phyloP scores from a whole-genome alignment of 768 basidiomycete species.

The Lyophyllum atratum region DNA sequence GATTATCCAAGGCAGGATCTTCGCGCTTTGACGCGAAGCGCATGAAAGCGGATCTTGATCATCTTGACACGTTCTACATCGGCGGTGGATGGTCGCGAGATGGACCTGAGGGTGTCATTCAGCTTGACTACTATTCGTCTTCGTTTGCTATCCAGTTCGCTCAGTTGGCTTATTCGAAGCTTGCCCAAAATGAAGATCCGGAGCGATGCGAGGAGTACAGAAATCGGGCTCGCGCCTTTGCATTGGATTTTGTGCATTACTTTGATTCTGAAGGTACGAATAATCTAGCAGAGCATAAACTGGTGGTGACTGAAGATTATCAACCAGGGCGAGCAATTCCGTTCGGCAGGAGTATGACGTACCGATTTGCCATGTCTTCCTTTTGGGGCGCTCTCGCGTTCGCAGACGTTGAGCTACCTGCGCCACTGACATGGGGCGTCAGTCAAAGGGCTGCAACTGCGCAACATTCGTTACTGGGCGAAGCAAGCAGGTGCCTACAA shows the following conservation, averaged over 20 bases:
- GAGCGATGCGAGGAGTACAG: conserved; percentile 65
- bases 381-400: conserved; percentile 78
- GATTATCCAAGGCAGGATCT: conserved; percentile 63
- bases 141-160: conserved; percentile 81
- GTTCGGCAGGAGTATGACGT: conserved; percentile 76
- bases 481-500: conserved; percentile 62
- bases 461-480: conserved; percentile 74
- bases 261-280: conserved; percentile 68
- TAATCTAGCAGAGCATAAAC: not conserved
- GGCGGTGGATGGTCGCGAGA: conserved; percentile 77
- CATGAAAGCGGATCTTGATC: conserved; percentile 74
- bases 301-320: not conserved
- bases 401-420: conserved; percentile 67
- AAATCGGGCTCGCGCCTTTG: conserved; percentile 62
- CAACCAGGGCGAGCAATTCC: conserved; percentile 66
- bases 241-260: conserved; percentile 72
- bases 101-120: conserved; percentile 76
- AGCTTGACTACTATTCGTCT: conserved; percentile 78
- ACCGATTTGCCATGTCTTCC: conserved; percentile 81
- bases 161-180: conserved; percentile 69
- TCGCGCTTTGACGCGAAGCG: conserved; percentile 54
- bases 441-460: conserved; percentile 72
- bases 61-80: conserved; percentile 80
- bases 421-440: conserved; percentile 73
- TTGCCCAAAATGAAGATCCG: conserved; percentile 63